Evolutionary conservation across 2,329 filamentous ascomycete species (phyloP), one percentile per base, ranked within the genome.

Genomic region (Truncatella angustata): DNA sequence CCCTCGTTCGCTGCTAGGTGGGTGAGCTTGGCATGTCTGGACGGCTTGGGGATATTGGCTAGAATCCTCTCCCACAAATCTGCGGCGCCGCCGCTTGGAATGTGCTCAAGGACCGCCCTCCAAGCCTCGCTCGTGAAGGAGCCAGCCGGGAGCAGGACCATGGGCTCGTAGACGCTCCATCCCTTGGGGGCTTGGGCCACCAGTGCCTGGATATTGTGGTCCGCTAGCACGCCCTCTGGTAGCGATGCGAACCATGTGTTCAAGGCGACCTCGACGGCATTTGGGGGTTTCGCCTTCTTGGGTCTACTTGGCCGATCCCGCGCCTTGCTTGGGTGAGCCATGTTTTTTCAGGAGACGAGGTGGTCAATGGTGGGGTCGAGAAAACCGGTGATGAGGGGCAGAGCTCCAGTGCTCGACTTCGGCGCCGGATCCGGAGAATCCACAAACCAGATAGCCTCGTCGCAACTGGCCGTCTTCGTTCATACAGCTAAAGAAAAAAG

Each of bases 1-100:
- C 81, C 81, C 55, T 82, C 79, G 59, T 85, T 86, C 39, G 82
- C 68, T 7, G 83, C 83, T 1, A 86, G 70, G 50, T 84, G 80
- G 0, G 82, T 85, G 39, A 84, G 61, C n/a, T n/a, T n/a, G n/a
- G n/a, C n/a, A n/a, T n/a, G 64, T 16, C 71, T 71, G 6, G 66
- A 54, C 14, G 35, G 60, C 35, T 60, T 66, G 0, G 74, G 75
- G 5, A 86, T 70, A 11, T 69, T 66, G 0, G 62, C 51, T 4
- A 86, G 64, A n/a, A 85, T 75, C 4, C 60, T 56, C 0, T 40
- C 53, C 80, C 81, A 86, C 4, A 86, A 69, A 1, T 57, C 43
- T 2, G 65, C 34, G 14, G 20, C 28, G 4, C 10, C n/a, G n/a
- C n/a, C n/a, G n/a, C n/a, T n/a, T n/a, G 44, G 18, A 1, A 49